Conservation (phyloP, 2,329 filamentous ascomycete species). For the Phoma sp. region DNA sequence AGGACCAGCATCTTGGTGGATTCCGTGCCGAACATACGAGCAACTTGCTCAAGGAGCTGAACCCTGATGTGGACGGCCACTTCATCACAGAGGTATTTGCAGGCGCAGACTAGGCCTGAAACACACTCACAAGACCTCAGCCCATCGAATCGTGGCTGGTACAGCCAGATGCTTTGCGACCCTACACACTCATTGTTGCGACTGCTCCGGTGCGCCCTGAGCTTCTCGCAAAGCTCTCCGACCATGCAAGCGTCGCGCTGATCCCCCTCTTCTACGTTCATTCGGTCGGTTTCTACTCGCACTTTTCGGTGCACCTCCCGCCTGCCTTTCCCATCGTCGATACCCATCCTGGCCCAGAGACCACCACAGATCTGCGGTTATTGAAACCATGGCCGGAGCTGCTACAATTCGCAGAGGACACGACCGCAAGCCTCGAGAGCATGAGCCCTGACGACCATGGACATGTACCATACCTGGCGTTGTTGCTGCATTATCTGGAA, state of each 20-base stretch:
- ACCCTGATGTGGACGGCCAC: slow-evolving; percentile 86
- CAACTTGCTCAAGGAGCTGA: slow-evolving; percentile 82
- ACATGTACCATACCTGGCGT: slow-evolving; percentile 85
- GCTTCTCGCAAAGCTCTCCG: slow-evolving; percentile 59
- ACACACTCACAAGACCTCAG: slow-evolving; percentile 37
- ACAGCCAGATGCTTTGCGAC: slow-evolving; percentile 50
- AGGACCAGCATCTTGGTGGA: slow-evolving; percentile 77
- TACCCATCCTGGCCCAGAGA: slow-evolving; percentile 88
- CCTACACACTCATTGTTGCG: slow-evolving; percentile 68
- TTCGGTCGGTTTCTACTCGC: slow-evolving; percentile 90
- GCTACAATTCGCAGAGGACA: slow-evolving; percentile 67
- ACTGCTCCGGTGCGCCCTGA: slow-evolving; percentile 65
- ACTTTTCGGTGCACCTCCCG: slow-evolving; percentile 81
- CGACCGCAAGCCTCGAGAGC: slow-evolving; percentile 72
- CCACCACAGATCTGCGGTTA: slow-evolving; percentile 84
- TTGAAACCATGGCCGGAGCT: slow-evolving; percentile 88
- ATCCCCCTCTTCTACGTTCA: slow-evolving; percentile 84
- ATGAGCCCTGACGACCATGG: slow-evolving; percentile 85
- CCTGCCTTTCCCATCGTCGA: slow-evolving; percentile 91
- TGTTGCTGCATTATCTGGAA: slow-evolving; percentile 83
- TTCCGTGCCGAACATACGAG: slow-evolving; percentile 80
- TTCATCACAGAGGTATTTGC: slow-evolving; percentile 65
- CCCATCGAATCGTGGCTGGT: slow-evolving; percentile 55
- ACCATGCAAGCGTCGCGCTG: slow-evolving; percentile 61
- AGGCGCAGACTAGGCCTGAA: not conserved